Percentiles rank a stretch among this genome's conserved stretches.
phyloP scores from a whole-genome alignment of 345 rosid genomes.

The Odontarrhena argentea region DNA sequence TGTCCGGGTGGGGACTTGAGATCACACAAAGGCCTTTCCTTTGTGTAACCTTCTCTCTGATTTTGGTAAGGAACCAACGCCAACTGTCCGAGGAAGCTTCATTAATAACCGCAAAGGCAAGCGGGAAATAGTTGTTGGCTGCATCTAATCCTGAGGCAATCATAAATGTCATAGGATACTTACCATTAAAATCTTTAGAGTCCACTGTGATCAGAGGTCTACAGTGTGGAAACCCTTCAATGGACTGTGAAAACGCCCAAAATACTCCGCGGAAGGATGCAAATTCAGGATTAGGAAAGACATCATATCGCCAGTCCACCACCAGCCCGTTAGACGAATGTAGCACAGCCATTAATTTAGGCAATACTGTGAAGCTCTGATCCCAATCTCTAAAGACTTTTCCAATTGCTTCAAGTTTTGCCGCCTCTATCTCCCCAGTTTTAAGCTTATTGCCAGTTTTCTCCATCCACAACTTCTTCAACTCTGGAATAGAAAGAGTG shows the following conservation, averaged over 20 bases:
- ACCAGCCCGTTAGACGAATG: slow-evolving; percentile 4
- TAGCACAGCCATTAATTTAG: slow-evolving; percentile 23
- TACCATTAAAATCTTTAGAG: not conserved
- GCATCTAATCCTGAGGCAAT: slow-evolving; percentile 15
- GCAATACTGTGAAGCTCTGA: slow-evolving; percentile 15
- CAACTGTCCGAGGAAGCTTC: slow-evolving; percentile 1
- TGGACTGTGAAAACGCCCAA: slow-evolving; percentile 21
- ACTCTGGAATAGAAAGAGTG: not conserved
- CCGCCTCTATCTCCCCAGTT: not conserved
- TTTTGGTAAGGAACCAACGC: slow-evolving; percentile 25
- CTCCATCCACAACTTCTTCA: not conserved
- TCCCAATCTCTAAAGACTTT: slow-evolving; percentile 12
- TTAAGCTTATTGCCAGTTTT: not conserved
- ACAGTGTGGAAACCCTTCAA: slow-evolving; percentile 11
- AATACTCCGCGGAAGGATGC: slow-evolving; percentile 18
- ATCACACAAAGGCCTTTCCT: slow-evolving; percentile 26
- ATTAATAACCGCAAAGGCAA: slow-evolving; percentile 20
- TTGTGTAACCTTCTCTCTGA: slow-evolving; percentile 26
- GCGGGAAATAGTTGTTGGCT: slow-evolving; percentile 3
- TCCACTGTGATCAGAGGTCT: slow-evolving; percentile 12
- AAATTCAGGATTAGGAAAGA: not conserved
- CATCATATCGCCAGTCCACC: slow-evolving; percentile 5
- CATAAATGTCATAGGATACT: slow-evolving; percentile 7
- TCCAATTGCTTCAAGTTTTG: not conserved
- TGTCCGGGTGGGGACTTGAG: slow-evolving; percentile 26